Percentiles rank a stretch among this genome's conserved stretches.
Conservation (phyloP, 257 asterid species). For the Nicotiana paniculata region DNA sequence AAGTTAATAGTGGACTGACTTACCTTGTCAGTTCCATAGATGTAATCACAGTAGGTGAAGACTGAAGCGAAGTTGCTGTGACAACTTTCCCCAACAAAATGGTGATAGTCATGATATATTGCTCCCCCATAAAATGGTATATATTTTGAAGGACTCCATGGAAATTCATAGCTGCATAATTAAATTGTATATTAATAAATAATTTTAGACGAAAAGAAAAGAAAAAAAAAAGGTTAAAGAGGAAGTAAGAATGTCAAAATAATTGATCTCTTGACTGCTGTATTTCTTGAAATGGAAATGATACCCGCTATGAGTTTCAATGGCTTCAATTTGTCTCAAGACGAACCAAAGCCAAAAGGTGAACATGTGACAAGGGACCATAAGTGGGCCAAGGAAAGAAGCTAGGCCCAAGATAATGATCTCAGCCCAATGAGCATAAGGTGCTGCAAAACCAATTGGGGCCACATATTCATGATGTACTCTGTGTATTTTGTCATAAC, state of each 20-base stretch:
- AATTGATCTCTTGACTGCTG: too few species aligned
- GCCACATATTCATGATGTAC: constrained; percentile 77
- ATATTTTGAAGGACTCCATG: constrained; percentile 64
- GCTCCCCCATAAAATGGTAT: constrained; percentile 87
- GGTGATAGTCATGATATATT: constrained; percentile 71
- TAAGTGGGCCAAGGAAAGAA: constrained; percentile 59
- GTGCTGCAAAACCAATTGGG: constrained; percentile 67
- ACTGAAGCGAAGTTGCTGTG: constrained; percentile 77
- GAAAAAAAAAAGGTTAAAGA: too few species aligned
- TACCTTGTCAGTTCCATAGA: constrained; percentile 75
- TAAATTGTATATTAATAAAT: background rate
- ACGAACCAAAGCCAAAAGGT: constrained; percentile 74
- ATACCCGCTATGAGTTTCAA: constrained; percentile 64
- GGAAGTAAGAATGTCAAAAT: too few species aligned
- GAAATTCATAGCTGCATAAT: constrained; percentile 57
- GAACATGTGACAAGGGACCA: constrained; percentile 65
- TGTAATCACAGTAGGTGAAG: constrained; percentile 67
- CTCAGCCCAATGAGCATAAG: constrained; percentile 77
- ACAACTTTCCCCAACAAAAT: constrained; percentile 61
- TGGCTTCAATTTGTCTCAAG: constrained; percentile 58
- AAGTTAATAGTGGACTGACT: background rate
- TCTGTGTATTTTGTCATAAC: constrained; percentile 55
- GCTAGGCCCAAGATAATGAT: constrained; percentile 57
- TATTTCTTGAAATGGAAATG: background rate
- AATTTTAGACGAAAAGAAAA: too few species aligned